Conservation (phyloP, 148 eudicot genomes). For the Simmondsia chinensis region DNA sequence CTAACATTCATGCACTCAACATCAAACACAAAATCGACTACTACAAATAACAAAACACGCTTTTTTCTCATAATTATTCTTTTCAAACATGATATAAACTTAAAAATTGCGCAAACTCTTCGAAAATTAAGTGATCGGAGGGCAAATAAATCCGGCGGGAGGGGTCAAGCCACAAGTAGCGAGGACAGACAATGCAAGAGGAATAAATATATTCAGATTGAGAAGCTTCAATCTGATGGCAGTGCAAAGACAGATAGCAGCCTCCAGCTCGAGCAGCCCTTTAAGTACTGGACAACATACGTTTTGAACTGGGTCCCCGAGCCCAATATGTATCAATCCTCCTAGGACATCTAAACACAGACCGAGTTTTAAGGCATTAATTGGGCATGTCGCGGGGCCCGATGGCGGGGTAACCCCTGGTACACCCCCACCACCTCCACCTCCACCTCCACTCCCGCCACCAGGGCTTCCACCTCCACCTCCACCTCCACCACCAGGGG, state of each 20-base stretch:
- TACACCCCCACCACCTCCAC: conserved; percentile 8
- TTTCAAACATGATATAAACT: background rate
- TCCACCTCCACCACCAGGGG: no score
- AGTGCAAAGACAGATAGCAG: conserved; percentile 87
- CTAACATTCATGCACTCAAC: no score
- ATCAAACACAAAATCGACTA: no score
- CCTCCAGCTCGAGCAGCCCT: conserved; percentile 88
- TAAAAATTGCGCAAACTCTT: background rate
- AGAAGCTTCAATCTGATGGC: conserved; percentile 76
- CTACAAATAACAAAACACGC: background rate
- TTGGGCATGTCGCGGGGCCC: conserved; percentile 50
- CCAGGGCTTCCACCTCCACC: conserved; percentile 14
- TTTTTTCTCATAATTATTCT: background rate
- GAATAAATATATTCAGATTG: conserved; percentile 61
- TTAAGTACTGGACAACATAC: conserved; percentile 80
- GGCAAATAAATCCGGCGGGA: conserved; percentile 58
- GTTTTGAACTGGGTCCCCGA: conserved; percentile 68
- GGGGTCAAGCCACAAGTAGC: conserved; percentile 63
- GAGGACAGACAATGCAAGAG: conserved; percentile 65
- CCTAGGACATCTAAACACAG: conserved; percentile 79
- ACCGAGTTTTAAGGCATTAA: conserved; percentile 79
- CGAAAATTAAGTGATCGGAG: conserved; percentile 22
- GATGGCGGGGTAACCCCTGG: conserved; percentile 19
- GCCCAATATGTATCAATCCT: conserved; percentile 74
- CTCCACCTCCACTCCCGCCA: conserved; percentile 17